These are phyloP conservation scores for Kuraishia floccosa DNA, from an alignment of 805 yeast genomes.

Conservation along the genomic window DNA sequence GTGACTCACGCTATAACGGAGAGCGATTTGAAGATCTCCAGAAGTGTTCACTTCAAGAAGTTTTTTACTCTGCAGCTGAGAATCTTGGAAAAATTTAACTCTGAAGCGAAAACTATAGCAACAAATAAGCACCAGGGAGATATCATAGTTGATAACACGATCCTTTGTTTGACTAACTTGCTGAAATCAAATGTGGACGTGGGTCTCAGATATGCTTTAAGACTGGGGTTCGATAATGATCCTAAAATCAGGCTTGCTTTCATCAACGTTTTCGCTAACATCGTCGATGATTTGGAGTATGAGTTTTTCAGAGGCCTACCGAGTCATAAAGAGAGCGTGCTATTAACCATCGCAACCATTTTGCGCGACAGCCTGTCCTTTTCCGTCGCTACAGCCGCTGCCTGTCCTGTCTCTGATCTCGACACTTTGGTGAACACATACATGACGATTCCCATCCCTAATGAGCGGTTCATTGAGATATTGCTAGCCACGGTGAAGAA, in stretches of 20 bases:
- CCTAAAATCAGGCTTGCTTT: constrained; percentile 57
- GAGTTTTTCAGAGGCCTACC: constrained; percentile 4
- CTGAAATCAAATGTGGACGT: constrained; percentile 65
- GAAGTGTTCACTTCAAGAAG: constrained; percentile 51
- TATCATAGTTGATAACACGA: constrained; percentile 48
- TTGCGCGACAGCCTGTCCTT: constrained; percentile 24
- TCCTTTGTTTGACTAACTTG: constrained; percentile 55
- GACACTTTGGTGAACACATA: constrained; percentile 61
- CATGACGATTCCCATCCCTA: constrained; percentile 38
- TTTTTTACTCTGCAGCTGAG: constrained; percentile 54
- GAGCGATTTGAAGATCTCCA: constrained; percentile 15
- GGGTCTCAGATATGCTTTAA: constrained; percentile 65
- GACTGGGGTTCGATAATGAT: constrained; percentile 68
- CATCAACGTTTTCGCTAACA: constrained; percentile 66
- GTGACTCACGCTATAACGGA: constrained; percentile 44
- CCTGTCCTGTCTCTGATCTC: constrained; percentile 60
- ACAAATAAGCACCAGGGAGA: constrained; percentile 49
- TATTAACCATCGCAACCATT: constrained; percentile 6
- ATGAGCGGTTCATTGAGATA: constrained; percentile 24
- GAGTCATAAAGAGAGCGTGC: constrained; percentile 4
- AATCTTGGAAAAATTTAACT: constrained; percentile 33
- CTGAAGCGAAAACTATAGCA: constrained; percentile 11
- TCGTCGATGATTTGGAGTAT: constrained; percentile 23
- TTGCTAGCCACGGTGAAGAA: constrained; percentile 44
- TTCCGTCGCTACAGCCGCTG: constrained; percentile 39